Evolutionary conservation across 257 asterid genomes (phyloP).

Genomic region (Solanum etuberosum): DNA sequence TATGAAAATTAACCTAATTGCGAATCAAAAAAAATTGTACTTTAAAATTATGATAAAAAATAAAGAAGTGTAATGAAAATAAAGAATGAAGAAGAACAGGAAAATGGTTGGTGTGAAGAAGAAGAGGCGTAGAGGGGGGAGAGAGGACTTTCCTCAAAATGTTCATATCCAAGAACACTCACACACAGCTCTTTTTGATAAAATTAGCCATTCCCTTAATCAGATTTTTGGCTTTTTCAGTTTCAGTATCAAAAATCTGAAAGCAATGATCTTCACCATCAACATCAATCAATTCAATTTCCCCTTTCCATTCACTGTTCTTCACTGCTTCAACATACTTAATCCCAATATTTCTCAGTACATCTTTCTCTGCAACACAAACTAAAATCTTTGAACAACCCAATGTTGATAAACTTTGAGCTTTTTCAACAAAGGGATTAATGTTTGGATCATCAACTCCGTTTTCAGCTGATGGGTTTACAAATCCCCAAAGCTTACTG

Average conservation of each 20-base stretch:
- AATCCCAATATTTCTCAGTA: neutral
- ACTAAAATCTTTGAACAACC: conserved; percentile 9
- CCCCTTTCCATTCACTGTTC: conserved; percentile 13
- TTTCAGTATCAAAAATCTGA: neutral
- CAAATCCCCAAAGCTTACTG: neutral
- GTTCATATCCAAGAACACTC: neutral
- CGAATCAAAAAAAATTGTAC: too few relatives aligned
- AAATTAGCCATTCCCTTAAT: neutral
- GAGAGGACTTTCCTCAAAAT: too few relatives aligned
- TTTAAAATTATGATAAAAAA: too few relatives aligned
- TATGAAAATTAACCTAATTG: too few relatives aligned
- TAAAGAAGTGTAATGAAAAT: too few relatives aligned
- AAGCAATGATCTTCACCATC: conserved; percentile 17
- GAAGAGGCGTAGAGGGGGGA: too few relatives aligned
- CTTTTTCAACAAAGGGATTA: neutral
- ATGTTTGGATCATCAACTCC: conserved; percentile 11
- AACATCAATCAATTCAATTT: conserved; percentile 7
- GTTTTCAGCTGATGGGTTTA: neutral
- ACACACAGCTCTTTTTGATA: neutral
- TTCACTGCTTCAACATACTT: conserved; percentile 6
- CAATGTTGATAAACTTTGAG: neutral
- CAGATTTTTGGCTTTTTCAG: neutral
- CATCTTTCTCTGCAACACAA: neutral
- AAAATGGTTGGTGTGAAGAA: too few relatives aligned
- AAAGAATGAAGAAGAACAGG: too few relatives aligned